Base-by-base conservation (phyloP, 2,329 filamentous ascomycete species). In the Cytospora piceae region DNA sequence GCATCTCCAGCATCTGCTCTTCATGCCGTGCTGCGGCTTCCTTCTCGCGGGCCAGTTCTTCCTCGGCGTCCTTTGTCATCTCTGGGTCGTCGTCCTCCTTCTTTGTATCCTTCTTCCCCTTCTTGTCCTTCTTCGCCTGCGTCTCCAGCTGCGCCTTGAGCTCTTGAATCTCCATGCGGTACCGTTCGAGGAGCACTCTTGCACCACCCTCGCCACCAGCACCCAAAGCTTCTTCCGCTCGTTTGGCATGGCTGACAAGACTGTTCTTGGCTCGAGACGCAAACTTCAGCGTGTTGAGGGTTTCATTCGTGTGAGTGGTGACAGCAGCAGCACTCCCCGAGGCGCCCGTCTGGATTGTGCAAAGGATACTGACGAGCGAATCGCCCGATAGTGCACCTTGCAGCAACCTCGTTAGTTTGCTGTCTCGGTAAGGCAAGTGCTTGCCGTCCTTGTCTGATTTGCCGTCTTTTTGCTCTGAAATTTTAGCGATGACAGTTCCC, bases 1-100 rank as follows among this genome's bases (percentile, higher is more conserved):
- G 95, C 92, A 99, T 98, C 78, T 99, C 95, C 63, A 99, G 83
- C 85, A 99, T 94, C 77, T 99, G 95, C 79, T 98, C 95, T 74
- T 97, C 94, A 71, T 97, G 95, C 49, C 93, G 88, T 70, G 92
- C 87, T 70, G 93, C 89, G 9, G 91, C 91, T 77, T 97, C 92
- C 71, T 90, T 87, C 75, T 95, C 89, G 22, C 89, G 83, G 51
- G 83, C 88, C 70, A 89, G 86, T 73, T 95, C 92, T 70, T 91
- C 87, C 72, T 91, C 87, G 58, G 88, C 86, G 67, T 90, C 85
- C 59, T 85, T 86, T 29, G 81, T 78, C 64, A 82, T 84, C 61
- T 90, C 87, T 54, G 87, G 86, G 49, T 89, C 89, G 56, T 86
- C 85, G 54, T 87, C 86, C 55, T 83, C 83, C 64, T 86, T n/a